phyloP scores from a whole-genome alignment of 2,329 filamentous ascomycete genomes.

The Epichloe amarillans region DNA sequence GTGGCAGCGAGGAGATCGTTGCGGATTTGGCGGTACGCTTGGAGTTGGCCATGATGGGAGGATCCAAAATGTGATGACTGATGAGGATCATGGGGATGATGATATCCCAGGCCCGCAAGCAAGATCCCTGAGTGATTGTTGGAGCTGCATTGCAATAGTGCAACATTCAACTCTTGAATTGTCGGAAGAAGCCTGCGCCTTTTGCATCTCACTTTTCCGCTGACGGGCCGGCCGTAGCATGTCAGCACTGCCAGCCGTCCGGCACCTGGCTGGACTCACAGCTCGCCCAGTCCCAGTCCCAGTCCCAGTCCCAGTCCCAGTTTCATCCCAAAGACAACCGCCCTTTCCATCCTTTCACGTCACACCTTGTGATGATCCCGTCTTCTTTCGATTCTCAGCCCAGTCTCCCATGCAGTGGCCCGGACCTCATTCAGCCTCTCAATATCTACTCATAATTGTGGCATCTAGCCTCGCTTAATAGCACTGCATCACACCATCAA shows the following conservation, averaged over 20 bases:
- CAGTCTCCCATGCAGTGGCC: too few relatives aligned
- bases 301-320: too few relatives aligned
- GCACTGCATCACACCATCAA: background rate
- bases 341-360: background rate
- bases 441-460: background rate
- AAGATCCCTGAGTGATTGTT: too few relatives aligned
- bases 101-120: too few relatives aligned
- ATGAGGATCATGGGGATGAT: too few relatives aligned
- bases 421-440: background rate
- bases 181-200: background rate
- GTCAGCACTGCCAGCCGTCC: background rate
- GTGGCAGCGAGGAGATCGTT: conserved; percentile 42
- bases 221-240: background rate
- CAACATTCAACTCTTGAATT: background rate
- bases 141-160: too few relatives aligned
- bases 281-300: background rate
- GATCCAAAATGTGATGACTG: conserved; percentile 9
- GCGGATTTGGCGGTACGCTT: conserved; percentile 37
- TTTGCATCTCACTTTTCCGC: background rate
- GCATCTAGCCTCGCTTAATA: background rate
- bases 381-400: background rate
- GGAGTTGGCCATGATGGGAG: conserved; percentile 19
- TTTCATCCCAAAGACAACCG: too few relatives aligned
- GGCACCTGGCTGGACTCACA: background rate
- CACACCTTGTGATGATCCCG: background rate